Evolutionary conservation across 148 eudicot genomes (phyloP).

Genomic region (Pharnaceum exiguum): DNA sequence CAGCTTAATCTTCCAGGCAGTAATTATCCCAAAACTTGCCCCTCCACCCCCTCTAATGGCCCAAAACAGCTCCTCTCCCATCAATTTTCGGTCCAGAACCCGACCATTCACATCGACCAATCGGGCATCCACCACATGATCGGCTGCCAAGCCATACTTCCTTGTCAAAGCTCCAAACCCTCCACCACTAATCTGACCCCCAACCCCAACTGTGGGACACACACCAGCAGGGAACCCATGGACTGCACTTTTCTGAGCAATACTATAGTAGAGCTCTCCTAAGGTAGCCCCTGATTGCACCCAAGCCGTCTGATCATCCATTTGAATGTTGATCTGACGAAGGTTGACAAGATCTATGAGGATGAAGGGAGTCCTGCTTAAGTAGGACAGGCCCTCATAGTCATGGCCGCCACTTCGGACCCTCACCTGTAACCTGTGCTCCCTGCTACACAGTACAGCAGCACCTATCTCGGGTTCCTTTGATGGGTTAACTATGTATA

Average conservation of each 20-base stretch:
- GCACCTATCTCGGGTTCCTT: conserved; percentile 13
- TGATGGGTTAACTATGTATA: conserved; percentile 21
- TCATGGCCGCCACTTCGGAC: conserved; percentile 44
- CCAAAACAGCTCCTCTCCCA: conserved; percentile 45
- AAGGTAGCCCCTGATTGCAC: conserved; percentile 37
- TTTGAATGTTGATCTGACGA: conserved; percentile 15
- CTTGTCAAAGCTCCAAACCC: conserved; percentile 37
- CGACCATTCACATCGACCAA: conserved; percentile 32
- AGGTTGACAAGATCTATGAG: conserved; percentile 30
- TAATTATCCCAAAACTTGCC: conserved; percentile 40
- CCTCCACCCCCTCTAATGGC: conserved; percentile 47
- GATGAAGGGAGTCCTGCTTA: conserved; percentile 28
- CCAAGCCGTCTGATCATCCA: conserved; percentile 33
- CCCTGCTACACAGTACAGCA: conserved; percentile 13
- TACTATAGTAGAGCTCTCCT: conserved; percentile 36
- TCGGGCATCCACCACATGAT: conserved; percentile 34
- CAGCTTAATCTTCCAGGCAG: conserved; percentile 32
- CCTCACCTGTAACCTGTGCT: conserved; percentile 18
- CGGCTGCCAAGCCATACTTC: conserved; percentile 32
- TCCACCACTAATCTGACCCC: conserved; percentile 47
- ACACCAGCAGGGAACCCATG: conserved; percentile 37
- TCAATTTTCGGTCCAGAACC: conserved; percentile 20
- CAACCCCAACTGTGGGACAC: conserved; percentile 41
- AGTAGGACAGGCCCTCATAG: conserved; percentile 40
- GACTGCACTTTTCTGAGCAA: conserved; percentile 18